Evolutionary conservation across 163 green algal genomes (phyloP), one percentile per base, ranked within the genome.

Genomic region (Prototheca wickerhamii): DNA sequence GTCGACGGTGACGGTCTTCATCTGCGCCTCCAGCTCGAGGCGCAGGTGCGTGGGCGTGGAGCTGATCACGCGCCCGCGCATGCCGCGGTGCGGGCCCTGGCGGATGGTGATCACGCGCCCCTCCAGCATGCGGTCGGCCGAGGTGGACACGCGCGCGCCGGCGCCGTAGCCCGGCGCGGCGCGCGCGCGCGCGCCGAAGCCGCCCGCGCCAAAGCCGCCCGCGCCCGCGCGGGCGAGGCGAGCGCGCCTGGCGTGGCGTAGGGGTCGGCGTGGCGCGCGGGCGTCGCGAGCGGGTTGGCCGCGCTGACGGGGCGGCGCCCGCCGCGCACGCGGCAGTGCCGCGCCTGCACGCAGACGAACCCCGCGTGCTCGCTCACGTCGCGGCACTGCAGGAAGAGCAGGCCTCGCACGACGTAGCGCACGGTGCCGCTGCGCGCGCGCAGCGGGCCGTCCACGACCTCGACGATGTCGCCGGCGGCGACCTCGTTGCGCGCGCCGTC

Each of bases 21-120:
- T 89, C 75, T 92, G 84, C 7, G 89, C 91, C 60, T 98, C 87
- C 52, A 98, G 74, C 84, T 98, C 92, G 34, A 98, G 60, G 4
- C 86, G 83, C 18, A 92, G 81, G 58, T 93, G 90, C 15, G 85
- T 95, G 26, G 80, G 78, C 6, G 88, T 96, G 60, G 89, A 87
- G 31, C 87, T 82, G 57, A 92, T 82, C 12, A 98, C 83, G 8
- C 84, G 81, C 2, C 92, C 92, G 2, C 75, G 74, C 80, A 96
- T 97, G 40, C 92, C 86, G 51, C 90, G 86, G 80, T 91, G 94
- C 8, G 82, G 81, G 0, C 92, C 92, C 53, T 83, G 82, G 33
- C 58, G 63, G 25, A 98, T 86, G 3, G 71, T 83, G 31, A 96
- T 74, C 18, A 56, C 79, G 37, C 71, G 71, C 10, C 86, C 87